Evolutionary conservation across 2,329 filamentous ascomycete species (phyloP), one percentile per base, ranked within the genome.

Genomic region (Cordyceps cicadae): DNA sequence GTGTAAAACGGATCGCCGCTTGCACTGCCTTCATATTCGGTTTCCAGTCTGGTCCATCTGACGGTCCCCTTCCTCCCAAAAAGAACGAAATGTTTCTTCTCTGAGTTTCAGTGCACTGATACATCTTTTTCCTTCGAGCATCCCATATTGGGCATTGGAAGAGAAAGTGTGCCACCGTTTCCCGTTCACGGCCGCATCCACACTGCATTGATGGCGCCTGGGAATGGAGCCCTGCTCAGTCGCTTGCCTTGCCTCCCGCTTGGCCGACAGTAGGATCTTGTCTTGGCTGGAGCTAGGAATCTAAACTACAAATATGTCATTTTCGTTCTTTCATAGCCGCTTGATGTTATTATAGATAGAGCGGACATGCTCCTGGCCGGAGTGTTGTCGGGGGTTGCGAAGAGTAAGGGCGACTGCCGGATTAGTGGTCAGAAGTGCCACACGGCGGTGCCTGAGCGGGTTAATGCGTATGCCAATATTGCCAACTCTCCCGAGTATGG

Each of bases 141-240:
- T 55, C 53, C 51, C 51, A 59, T 54, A 41, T 62, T 49, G 24
- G 45, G 49, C 60, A 59, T 52, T 48, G 48, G 49, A 62, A 62
- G 19, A 59, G 54, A 43, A 62, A 59, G 39, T 59, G 60, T 14
- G 39, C 48, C 43, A 62, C 45, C 26, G 60, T 62, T 50, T 62
- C 60, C 54, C 48, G 34, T 59, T 57, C 55, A 29, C 37, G 49
- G 53, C 60, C 60, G 39, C 60, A 62, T 51, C 15, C 55, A 51
- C 55, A 62, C 50, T 51, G 21, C 49, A 21, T 51, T 9, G 29
- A 59, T n/a, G 46, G 19, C 34, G 39, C 39, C 39, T 43, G 14
- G 39, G 39, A n/a, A 43, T 43, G 39, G 39, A 43, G 17, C 39
- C 39, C 39, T 43, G 39, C 39, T n/a, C 11, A 34, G 32, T 43